These are phyloP conservation scores for Hemisphaericaspora nanyangensis DNA, from an alignment of 805 yeast species.

Conservation along the genomic window DNA sequence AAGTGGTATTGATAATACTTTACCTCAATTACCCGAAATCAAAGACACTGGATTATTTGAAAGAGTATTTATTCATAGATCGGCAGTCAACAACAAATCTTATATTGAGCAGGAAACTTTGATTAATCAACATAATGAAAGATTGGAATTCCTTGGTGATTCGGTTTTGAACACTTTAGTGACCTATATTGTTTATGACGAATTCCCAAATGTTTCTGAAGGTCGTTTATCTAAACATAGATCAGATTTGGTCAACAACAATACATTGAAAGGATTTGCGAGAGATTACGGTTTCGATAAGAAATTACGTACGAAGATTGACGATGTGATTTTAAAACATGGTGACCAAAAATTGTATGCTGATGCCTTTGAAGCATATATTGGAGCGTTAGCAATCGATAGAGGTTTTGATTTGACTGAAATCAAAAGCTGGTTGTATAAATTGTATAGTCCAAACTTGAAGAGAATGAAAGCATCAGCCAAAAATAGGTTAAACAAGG, in stretches of 20 bases:
- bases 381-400: slow-evolving; percentile 78
- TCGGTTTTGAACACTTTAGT: slow-evolving; percentile 72
- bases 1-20: slow-evolving; percentile 10
- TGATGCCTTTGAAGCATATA: slow-evolving; percentile 90
- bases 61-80: slow-evolving; percentile 79
- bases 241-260: slow-evolving; percentile 68
- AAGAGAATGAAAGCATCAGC: slow-evolving; percentile 28
- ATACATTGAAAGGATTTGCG: slow-evolving; percentile 67
- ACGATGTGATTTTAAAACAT: slow-evolving; percentile 38
- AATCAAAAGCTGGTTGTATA: slow-evolving; percentile 55
- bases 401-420: slow-evolving; percentile 42
- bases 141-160: slow-evolving; percentile 89
- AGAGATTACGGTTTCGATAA: slow-evolving; percentile 62
- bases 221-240: slow-evolving; percentile 76
- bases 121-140: slow-evolving; percentile 69
- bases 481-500: slow-evolving; percentile 44
- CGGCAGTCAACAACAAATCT: slow-evolving; percentile 57
- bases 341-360: slow-evolving; percentile 74
- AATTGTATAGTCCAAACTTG: slow-evolving; percentile 47
- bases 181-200: slow-evolving; percentile 60
- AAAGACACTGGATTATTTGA: slow-evolving; percentile 53
- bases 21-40: slow-evolving; percentile 69
- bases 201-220: slow-evolving; percentile 70
- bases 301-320: slow-evolving; percentile 48
- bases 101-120: slow-evolving; percentile 56